Evolutionary conservation across 352 stramenopile genomes (phyloP).

Genomic region (Globisporangium parvum): DNA sequence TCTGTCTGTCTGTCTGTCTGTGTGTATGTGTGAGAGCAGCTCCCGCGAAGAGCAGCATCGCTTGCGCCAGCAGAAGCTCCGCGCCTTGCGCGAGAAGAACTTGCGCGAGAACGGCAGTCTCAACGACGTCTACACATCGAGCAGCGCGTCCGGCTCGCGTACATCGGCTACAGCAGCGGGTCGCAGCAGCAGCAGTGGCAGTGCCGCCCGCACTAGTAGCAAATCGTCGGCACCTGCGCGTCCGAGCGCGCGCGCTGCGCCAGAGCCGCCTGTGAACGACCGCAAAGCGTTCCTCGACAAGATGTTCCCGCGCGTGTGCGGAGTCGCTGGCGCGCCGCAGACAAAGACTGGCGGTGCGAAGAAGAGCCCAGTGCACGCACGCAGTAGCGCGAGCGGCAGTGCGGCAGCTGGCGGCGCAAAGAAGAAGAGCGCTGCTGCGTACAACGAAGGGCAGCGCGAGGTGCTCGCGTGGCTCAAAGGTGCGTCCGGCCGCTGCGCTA

Average conservation of each 20-base stretch:
- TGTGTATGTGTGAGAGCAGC: conserved; percentile 15
- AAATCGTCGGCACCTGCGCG: background rate
- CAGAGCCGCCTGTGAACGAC: conserved; percentile 19
- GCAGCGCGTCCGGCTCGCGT: background rate
- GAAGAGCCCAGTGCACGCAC: conserved; percentile 19
- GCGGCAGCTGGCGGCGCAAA: conserved; percentile 18
- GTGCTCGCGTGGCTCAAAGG: conserved; percentile 71
- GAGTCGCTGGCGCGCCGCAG: conserved; percentile 22
- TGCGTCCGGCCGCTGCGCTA: conserved; percentile 1
- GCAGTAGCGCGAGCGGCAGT: background rate
- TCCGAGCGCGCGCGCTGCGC: background rate
- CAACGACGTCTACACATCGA: conserved; percentile 12
- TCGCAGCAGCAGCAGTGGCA: background rate
- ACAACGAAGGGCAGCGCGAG: conserved; percentile 67
- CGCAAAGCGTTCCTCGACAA: conserved; percentile 72
- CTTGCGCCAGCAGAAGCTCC: conserved; percentile 31
- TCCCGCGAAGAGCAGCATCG: conserved; percentile 53
- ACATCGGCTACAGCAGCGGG: background rate
- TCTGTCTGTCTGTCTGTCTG: conserved; percentile 7
- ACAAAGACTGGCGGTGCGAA: conserved; percentile 18
- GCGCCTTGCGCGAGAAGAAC: conserved; percentile 19
- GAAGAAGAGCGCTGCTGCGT: conserved; percentile 34
- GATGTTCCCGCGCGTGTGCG: conserved; percentile 78
- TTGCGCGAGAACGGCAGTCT: conserved; percentile 16
- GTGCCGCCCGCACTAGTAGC: background rate